These are phyloP conservation scores for Diacronema lutheri DNA, from an alignment of 78 protist genomes.

Conservation along the genomic window DNA sequence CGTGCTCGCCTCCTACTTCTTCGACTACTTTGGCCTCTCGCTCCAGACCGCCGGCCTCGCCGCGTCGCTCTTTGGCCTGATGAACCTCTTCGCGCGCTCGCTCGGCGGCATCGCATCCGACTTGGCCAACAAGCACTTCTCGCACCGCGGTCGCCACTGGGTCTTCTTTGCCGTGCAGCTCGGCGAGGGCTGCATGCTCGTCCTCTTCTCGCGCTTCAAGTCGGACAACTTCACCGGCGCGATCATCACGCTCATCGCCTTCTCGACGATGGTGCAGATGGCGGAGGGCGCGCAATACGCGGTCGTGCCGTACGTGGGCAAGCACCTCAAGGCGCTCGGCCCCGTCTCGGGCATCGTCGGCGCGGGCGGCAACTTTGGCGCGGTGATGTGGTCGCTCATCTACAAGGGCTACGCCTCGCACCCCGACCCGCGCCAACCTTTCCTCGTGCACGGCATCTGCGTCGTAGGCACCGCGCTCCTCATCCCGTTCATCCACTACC, in stretches of 20 bases:
- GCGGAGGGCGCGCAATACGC: constrained; percentile 18
- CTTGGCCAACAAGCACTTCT: neutral
- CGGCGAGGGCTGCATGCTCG: neutral
- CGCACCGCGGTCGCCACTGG: neutral
- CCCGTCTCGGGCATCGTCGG: constrained; percentile 10
- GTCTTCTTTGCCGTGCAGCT: neutral
- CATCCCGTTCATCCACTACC: neutral
- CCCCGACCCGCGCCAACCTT: no score
- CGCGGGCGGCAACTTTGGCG: constrained; percentile 21
- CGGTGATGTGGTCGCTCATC: no score
- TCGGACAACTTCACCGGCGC: neutral
- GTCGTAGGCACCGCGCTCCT: neutral
- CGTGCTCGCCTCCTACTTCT: neutral
- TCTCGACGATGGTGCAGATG: constrained; percentile 12
- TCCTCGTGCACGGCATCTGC: neutral
- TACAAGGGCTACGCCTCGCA: no score
- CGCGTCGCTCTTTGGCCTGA: neutral
- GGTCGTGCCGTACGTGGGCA: neutral
- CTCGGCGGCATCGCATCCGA: constrained; percentile 19
- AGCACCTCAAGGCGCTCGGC: neutral
- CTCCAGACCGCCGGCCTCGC: neutral
- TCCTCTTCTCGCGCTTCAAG: neutral
- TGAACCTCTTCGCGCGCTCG: constrained; percentile 32
- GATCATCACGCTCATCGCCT: neutral
- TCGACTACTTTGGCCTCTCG: neutral